Conservation (phyloP, 495 filamentous ascomycete genomes). For the Thozetella sp. region DNA sequence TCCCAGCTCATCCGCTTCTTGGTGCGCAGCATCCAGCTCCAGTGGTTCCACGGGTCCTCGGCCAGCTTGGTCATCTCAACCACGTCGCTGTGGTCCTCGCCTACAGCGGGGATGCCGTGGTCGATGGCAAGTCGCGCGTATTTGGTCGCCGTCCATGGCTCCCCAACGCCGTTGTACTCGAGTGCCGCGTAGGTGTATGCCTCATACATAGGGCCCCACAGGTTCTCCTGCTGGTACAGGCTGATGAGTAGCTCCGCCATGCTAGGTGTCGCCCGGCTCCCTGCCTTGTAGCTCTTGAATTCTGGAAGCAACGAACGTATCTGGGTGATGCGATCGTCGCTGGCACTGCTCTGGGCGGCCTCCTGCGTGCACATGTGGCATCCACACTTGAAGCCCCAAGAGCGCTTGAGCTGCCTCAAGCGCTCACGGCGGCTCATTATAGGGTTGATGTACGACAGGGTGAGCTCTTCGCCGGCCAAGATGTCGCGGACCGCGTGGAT, state of each 20-base stretch:
- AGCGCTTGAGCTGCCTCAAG: conserved; percentile 19
- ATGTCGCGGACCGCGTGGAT: conserved; percentile 37
- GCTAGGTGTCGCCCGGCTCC: conserved; percentile 22
- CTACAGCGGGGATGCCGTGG: conserved; percentile 32
- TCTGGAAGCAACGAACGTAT: conserved; percentile 27
- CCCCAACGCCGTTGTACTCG: conserved; percentile 37
- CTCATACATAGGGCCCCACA: conserved; percentile 32
- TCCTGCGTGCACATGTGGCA: conserved; percentile 31
- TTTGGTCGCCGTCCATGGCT: conserved; percentile 33
- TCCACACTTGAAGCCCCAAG: conserved; percentile 42
- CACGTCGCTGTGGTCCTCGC: conserved; percentile 25
- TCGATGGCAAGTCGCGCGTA: conserved; percentile 34
- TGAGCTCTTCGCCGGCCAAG: conserved; percentile 33
- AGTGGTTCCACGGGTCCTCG: conserved; percentile 29
- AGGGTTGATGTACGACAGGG: conserved; percentile 40
- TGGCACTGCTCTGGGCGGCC: conserved; percentile 17
- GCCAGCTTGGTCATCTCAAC: conserved; percentile 28
- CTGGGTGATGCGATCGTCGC: conserved; percentile 28
- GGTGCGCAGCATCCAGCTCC: conserved; percentile 29
- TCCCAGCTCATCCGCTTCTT: conserved; percentile 15
- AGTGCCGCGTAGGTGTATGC: conserved; percentile 36
- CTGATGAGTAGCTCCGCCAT: conserved; percentile 38
- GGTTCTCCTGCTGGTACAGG: conserved; percentile 35
- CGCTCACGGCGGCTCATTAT: conserved; percentile 23
- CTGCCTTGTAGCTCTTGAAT: conserved; percentile 20